Base-by-base conservation (phyloP, 1,284 basidiomycete genomes). In the Cutaneotrichosporon mucoides region DNA sequence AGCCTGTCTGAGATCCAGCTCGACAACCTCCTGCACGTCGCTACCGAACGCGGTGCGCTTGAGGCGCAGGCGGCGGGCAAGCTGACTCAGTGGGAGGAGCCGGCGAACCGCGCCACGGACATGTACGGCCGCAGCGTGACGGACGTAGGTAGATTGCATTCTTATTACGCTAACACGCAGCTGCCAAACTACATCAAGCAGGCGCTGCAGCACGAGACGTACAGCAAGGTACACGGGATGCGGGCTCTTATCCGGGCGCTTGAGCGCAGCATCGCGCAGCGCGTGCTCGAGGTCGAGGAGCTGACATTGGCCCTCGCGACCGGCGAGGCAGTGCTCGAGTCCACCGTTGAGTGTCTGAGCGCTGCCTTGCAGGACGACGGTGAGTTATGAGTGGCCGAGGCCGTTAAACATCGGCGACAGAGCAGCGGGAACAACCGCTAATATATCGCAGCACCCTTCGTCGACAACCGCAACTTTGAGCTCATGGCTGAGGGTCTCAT, bases 141-240 rank as follows among this genome's bases (percentile, higher is more conserved):
- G 6, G 70, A 75, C 51, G 70, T 73, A 50, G 65, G 71, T 59
- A 6, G 24, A 24, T 24, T 24, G 24, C 24, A 24, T 24, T 24
- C 24, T 24, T 24, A 24, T 24, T 24, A 24, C 24, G 24, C 24
- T 24, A 24, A 24, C 24, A 24, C 24, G 24, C 53, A 72, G 69
- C 58, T 73, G 41, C 69, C 72, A 2, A 70, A 76, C 52, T 68
- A 70, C 38, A 50, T 74, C 56, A 72, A 71, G 57, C 69, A 71
- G 48, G 68, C 70, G 33, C 57, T 76, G 7, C 60, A 68, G 47
- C 60, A 72, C 48, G 74, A 74, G 56, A 64, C 66, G 12, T 76
- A 73, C 64, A 61, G 55, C 24, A 65, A 65, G 45, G 57, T 64
- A 38, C 63, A 61, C n/a, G 62, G 64, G 9, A 68, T 75, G 13